These are phyloP conservation scores for Phytophthora meadii DNA, from an alignment of 352 stramenopile species.

Conservation along the genomic window DNA sequence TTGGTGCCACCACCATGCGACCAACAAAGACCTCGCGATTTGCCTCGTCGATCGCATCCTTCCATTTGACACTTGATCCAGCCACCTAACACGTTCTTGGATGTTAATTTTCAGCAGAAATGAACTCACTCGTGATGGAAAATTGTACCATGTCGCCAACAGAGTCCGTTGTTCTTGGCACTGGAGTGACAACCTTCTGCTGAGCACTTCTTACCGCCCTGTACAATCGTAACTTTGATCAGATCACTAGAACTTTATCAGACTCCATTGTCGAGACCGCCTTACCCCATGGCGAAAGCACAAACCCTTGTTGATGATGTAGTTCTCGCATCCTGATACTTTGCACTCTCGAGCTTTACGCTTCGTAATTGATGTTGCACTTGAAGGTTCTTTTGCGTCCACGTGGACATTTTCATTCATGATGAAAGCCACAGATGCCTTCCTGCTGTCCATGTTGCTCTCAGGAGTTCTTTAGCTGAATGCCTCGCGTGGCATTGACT, in stretches of 20 bases:
- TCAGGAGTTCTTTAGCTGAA: conserved; percentile 10
- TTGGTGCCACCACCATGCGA: conserved; percentile 50
- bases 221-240: conserved; percentile 5
- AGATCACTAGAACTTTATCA: conserved; percentile 4
- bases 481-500: background rate
- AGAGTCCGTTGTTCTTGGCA: conserved; percentile 47
- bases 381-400: background rate
- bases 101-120: background rate
- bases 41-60: conserved; percentile 44
- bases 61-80: conserved; percentile 49
- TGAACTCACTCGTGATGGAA: background rate
- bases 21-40: conserved; percentile 56
- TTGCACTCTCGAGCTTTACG: conserved; percentile 47
- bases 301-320: conserved; percentile 56
- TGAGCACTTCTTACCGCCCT: conserved; percentile 51
- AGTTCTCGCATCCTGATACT: conserved; percentile 47
- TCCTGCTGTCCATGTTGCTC: conserved; percentile 18
- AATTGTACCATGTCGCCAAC: conserved; percentile 45
- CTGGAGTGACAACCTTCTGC: conserved; percentile 39
- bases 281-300: conserved; percentile 56
- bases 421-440: conserved; percentile 29
- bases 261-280: conserved; percentile 19
- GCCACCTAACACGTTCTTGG: conserved; percentile 26
- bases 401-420: conserved; percentile 19
- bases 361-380: background rate